phyloP scores from a whole-genome alignment of 2,329 filamentous ascomycete genomes.

The Sclerotinia sclerotiorum region DNA sequence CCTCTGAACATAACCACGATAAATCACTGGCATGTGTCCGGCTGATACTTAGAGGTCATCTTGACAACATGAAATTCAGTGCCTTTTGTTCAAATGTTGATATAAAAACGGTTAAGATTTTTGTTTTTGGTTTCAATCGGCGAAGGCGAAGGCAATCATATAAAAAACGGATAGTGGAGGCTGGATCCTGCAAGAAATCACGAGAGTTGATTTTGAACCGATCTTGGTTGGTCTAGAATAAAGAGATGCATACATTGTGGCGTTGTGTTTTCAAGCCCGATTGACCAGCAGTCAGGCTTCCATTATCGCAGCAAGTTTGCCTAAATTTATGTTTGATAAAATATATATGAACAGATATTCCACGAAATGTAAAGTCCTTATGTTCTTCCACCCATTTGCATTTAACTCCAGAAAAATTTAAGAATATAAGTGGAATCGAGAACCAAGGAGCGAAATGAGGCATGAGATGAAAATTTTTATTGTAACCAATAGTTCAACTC shows the following conservation, averaged over 20 bases:
- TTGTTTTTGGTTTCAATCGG: not conserved
- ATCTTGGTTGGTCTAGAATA: not conserved
- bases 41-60: not conserved
- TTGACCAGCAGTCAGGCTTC: not conserved
- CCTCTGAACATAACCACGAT: slow-evolving; percentile 22
- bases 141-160: not conserved
- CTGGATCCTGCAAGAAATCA: not conserved
- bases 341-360: not conserved
- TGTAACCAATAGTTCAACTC: not conserved
- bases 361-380: not conserved
- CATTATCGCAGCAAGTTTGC: not conserved
- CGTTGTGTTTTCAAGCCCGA: not conserved
- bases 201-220: not conserved
- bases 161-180: not conserved
- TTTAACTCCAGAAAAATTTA: not conserved
- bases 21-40: not conserved
- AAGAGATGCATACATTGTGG: not conserved
- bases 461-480: not conserved
- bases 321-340: not conserved
- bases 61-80: not conserved
- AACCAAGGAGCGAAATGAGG: not conserved
- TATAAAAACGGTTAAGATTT: not conserved
- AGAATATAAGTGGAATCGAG: not conserved
- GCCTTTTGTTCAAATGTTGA: not conserved
- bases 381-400: no score